Base-by-base conservation (phyloP, 2,329 filamentous ascomycete species). In the Cladosporium austrohemisphaericum region DNA sequence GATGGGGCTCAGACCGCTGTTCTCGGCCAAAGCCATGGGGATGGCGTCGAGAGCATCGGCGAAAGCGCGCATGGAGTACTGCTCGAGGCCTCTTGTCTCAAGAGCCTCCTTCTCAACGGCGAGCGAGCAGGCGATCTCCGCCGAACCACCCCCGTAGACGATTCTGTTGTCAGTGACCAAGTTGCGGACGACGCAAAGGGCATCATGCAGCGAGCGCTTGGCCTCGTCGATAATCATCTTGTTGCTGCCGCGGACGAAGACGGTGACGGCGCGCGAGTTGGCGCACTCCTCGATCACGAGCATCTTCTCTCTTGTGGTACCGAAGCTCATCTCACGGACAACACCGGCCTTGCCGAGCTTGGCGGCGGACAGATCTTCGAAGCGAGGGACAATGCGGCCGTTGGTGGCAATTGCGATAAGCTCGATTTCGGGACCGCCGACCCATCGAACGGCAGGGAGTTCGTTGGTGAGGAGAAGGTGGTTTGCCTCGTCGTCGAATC, bases 221-320 rank as follows among this genome's bases (percentile, higher is more conserved):
- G 94, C 94, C 73, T 98, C 94, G 66, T 98, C 94, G 68, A 98
- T 97, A 69, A 98, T 95, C 93, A 98, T 98, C 79, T 97, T 98
- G 81, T 98, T 98, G 78, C 90, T 95, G 64, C 93, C 93, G 64
- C 93, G 81, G 53, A 98, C 88, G 70, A 98, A 98, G 49, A 95
- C 84, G 2, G 93, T 98, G 53, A 98, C 94, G 36, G 93, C 93
- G 63, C 93, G 80, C 51, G 89, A 95, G 76, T 98, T 98, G 65
- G 94, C 93, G 67, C 93, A 98, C 73, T 98, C 93, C 74, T 98
- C 94, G 62, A 98, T 98, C 50, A 98, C 88, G 61, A 98, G 78
- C 93, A 98, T 98, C 82, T 98, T 97, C 73, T 98, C 93, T 65
- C 93, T 82, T 35, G 93, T 98, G 1, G 93, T 98, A 62, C 93